These are phyloP conservation scores for Fusarium globosum DNA, from an alignment of 2,329 filamentous ascomycete genomes.

Conservation along the genomic window DNA sequence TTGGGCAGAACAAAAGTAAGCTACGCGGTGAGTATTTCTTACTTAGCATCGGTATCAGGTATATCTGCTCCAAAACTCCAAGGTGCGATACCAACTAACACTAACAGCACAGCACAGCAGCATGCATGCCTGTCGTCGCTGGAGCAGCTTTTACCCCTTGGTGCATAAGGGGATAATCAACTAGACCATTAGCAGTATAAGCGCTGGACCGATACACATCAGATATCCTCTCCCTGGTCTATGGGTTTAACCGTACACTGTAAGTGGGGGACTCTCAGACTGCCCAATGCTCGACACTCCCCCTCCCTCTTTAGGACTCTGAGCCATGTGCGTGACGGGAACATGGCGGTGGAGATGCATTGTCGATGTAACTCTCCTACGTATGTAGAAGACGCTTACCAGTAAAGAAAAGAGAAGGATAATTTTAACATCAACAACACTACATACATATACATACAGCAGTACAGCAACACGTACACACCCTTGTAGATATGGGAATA, in stretches of 20 bases:
- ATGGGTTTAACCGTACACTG: background rate
- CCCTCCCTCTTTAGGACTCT: constrained; percentile 1
- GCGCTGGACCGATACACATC: background rate
- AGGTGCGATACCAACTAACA: background rate
- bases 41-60: background rate
- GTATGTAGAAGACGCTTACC: background rate
- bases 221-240: background rate
- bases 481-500: constrained; percentile 1
- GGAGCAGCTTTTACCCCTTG: background rate
- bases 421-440: background rate
- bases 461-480: constrained; percentile 1
- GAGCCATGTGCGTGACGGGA: constrained; percentile 21
- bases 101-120: background rate
- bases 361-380: constrained; percentile 3
- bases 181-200: constrained; percentile 5
- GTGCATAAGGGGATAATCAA: constrained; percentile 6
- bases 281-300: constrained; percentile 7
- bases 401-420: background rate
- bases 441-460: background rate
- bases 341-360: constrained; percentile 22
- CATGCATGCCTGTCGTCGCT: background rate
- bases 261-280: background rate
- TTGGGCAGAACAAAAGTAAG: background rate
- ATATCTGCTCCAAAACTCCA: background rate
- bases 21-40: background rate